Base-by-base conservation (phyloP, 2,329 filamentous ascomycete genomes). In the Trichocomaceae sp. region DNA sequence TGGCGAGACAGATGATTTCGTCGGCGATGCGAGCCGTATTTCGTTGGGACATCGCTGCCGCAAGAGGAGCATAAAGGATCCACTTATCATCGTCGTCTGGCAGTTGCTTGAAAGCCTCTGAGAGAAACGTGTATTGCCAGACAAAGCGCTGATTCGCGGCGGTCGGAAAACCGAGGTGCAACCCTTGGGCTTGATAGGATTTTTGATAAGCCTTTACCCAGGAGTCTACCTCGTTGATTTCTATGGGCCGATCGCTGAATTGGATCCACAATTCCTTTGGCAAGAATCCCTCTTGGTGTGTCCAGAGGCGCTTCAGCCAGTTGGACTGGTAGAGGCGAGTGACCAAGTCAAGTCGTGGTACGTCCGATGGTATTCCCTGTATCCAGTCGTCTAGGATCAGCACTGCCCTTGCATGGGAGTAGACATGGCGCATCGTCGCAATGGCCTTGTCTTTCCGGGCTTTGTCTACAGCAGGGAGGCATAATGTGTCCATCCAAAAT, bases 401-500 rank as follows among this genome's bases (percentile, higher is more conserved):
- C 0, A 59, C 60, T 6, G 50, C 57, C 13, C 49, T 53, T 13
- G 61, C 57, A 4, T 49, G 45, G 1, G 44, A 35, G 51, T 61
- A 60, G 17, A 59, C 54, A 29, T 58, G 53, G 7, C 60, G 57
- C 56, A 61, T 59, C 15, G 13, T 57, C 10, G 33, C 15, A 22
- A 61, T 57, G 3, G 54, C 54, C 19, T 53, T 35, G 20, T 49
- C 29, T 20, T 57, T 57, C 7, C 17, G 46, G 4, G 26, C 15
- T n/a, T 55, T 50, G 19, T 57, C 41, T 1, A 20, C 15, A 1
- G 50, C 54, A 2, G 62, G 62, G n/a, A 64, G 12, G 6, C 52
- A 47, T 55, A n/a, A 13, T 1, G 62, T 63, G 41, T 64, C 62
- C 41, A 64, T 55, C 62, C 62, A 64, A 37, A 64, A 59, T 1